Percentiles rank a stretch among this genome's conserved stretches.
phyloP scores from a whole-genome alignment of 371 early-diverging fungal species.

The Homolaphlyctis polyrhiza region DNA sequence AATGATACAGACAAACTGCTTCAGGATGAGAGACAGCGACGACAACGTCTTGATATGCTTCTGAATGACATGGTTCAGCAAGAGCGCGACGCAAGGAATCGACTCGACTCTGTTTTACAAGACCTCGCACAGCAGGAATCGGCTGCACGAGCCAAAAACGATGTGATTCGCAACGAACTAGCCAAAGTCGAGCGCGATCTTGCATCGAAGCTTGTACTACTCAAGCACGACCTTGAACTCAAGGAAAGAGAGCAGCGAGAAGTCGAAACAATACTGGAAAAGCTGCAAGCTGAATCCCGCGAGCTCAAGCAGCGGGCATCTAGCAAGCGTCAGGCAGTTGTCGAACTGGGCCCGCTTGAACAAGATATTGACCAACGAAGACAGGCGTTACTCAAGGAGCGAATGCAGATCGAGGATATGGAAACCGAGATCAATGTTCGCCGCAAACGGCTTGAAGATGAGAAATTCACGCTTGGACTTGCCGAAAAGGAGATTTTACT shows the following conservation, averaged over 20 bases:
- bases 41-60: neutral
- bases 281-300: neutral
- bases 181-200: neutral
- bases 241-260: neutral
- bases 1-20: neutral
- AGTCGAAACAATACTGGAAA: neutral
- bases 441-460: slow-evolving; percentile 11
- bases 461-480: slow-evolving; percentile 9
- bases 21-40: neutral
- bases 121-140: neutral
- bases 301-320: neutral
- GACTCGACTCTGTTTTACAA: neutral
- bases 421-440: slow-evolving; percentile 10
- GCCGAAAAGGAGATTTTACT: slow-evolving; percentile 16
- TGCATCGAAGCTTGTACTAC: neutral
- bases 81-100: neutral
- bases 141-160: neutral
- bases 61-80: neutral
- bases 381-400: slow-evolving; percentile 1
- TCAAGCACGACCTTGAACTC: neutral
- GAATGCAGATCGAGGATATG: slow-evolving; percentile 4
- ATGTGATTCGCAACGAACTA: neutral
- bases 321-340: slow-evolving; percentile 7
- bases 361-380: neutral
- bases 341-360: neutral